Percentiles rank a stretch among this genome's conserved stretches.
phyloP scores from a whole-genome alignment of 169 alveolate species.

The Plasmodium gallinaceum region DNA sequence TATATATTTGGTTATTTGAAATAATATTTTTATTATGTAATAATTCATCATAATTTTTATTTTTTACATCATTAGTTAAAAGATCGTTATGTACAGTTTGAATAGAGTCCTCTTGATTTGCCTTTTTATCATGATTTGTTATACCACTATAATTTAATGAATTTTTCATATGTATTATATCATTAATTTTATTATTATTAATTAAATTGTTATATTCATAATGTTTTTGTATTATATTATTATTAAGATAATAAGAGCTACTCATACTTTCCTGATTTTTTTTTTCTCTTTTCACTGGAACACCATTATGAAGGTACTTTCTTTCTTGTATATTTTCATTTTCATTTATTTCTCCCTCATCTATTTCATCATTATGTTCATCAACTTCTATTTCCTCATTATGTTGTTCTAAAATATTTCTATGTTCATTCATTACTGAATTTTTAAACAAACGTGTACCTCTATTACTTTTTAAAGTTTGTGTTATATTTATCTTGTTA shows the following conservation, averaged over 20 bases:
- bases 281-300: neutral
- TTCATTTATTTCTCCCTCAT: neutral
- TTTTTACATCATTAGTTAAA: no score
- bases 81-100: no score
- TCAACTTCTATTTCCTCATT: neutral
- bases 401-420: neutral
- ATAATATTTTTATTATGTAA: neutral
- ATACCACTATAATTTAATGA: slow-evolving; percentile 13
- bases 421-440: neutral
- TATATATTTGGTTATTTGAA: neutral
- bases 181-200: neutral
- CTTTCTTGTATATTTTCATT: neutral
- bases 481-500: neutral
- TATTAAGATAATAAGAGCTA: neutral
- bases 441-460: neutral
- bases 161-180: neutral
- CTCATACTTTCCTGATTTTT: neutral
- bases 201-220: slow-evolving; percentile 1
- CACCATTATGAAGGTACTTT: neutral
- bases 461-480: neutral
- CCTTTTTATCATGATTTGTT: slow-evolving; percentile 4
- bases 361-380: neutral
- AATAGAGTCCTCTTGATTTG: neutral
- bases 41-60: neutral
- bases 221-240: neutral